These are phyloP conservation scores for Bidens hawaiensis DNA, from an alignment of 140 eudicot species.

Conservation along the genomic window DNA sequence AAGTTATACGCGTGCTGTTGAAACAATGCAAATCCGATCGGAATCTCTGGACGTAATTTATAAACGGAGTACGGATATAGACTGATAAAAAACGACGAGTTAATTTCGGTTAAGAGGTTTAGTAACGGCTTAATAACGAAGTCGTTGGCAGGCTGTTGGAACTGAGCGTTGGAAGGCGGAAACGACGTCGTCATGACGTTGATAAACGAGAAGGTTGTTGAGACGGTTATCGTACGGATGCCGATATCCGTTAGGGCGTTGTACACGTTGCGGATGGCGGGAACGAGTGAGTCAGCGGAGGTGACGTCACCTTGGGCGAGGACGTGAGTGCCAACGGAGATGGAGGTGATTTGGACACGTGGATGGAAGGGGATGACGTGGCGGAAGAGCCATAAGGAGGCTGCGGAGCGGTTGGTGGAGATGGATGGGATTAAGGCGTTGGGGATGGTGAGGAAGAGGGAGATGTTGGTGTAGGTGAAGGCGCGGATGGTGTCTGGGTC, in stretches of 20 bases:
- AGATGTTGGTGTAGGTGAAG: slow-evolving; percentile 72
- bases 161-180: slow-evolving; percentile 87
- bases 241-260: slow-evolving; percentile 52
- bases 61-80: slow-evolving; percentile 61
- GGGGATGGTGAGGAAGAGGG: slow-evolving; percentile 73
- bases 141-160: slow-evolving; percentile 43
- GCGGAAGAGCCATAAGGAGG: slow-evolving; percentile 50
- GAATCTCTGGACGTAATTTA: slow-evolving; percentile 47
- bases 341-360: slow-evolving; percentile 59
- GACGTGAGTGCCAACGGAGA: slow-evolving; percentile 70
- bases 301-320: slow-evolving; percentile 23
- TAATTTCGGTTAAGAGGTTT: slow-evolving; percentile 48
- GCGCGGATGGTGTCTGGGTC: slow-evolving; percentile 64
- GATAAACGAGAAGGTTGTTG: slow-evolving; percentile 68
- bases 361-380: slow-evolving; percentile 85
- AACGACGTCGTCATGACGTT: slow-evolving; percentile 54
- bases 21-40: slow-evolving; percentile 64
- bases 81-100: slow-evolving; percentile 64
- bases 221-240: slow-evolving; percentile 48
- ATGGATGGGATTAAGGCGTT: slow-evolving; percentile 53
- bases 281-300: slow-evolving; percentile 46
- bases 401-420: slow-evolving; percentile 66
- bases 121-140: slow-evolving; percentile 57
- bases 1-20: slow-evolving; percentile 55
- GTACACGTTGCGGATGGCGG: slow-evolving; percentile 66